Conservation (phyloP, 257 asterid genomes). For the Solanum boliviense region DNA sequence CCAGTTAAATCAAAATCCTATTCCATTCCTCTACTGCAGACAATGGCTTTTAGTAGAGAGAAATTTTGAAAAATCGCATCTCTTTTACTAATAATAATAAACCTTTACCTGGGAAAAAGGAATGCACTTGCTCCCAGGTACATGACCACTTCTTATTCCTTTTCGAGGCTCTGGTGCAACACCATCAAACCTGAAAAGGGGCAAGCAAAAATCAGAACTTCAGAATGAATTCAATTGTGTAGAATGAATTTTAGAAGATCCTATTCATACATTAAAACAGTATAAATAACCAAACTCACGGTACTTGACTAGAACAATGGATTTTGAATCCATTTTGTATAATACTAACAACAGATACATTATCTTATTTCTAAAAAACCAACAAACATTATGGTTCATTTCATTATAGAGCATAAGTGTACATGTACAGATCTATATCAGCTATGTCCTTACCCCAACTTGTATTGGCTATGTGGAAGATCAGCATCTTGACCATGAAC, state of each 20-base stretch:
- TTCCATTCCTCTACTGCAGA: not conserved
- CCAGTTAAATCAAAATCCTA: not conserved
- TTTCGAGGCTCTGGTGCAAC: constrained; percentile 96
- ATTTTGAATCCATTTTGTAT: not conserved
- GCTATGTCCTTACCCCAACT: not conserved
- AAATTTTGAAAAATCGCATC: not conserved
- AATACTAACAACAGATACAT: not conserved
- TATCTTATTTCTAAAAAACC: not conserved
- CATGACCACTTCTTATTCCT: constrained; percentile 87
- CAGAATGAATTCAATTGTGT: not conserved
- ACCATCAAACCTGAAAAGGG: constrained; percentile 64
- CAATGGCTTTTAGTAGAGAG: not conserved
- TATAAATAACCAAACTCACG: not conserved
- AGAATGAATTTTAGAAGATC: not conserved
- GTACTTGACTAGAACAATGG: not conserved
- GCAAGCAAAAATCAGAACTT: not conserved
- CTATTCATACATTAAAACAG: not conserved
- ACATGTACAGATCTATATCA: not conserved
- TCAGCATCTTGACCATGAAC: not conserved
- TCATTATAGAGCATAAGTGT: not conserved
- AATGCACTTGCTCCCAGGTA: constrained; percentile 89
- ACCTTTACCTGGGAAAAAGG: constrained; percentile 73
- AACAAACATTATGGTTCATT: not conserved
- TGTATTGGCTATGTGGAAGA: not conserved
- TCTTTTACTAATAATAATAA: not conserved